Evolutionary conservation across 768 basidiomycete species (phyloP), one percentile per base, ranked within the genome.

Genomic region (Rhizopogon vesiculosus): DNA sequence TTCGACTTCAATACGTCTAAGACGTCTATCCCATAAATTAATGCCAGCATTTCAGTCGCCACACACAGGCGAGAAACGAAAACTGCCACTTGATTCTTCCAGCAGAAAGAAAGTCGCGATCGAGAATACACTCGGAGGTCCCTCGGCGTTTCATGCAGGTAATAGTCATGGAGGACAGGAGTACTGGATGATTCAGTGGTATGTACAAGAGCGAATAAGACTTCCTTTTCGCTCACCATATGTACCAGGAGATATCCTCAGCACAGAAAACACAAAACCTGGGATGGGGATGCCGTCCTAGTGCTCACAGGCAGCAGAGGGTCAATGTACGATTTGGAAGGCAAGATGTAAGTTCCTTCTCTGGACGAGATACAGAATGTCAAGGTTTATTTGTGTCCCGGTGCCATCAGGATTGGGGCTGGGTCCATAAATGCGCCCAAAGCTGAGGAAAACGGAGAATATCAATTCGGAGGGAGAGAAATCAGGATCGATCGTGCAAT

Each of bases 111-210:
- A 61, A 52, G 51, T 56, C 25, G 69, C 70, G 4, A 50, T 72
- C 7, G 66, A 70, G 12, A 54, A 59, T 46, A 55, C 59, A 13
- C 28, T 22, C 42, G 57, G 59, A 41, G 52, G 42, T 28, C 43
- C 43, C 8, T 35, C 57, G 22, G 44, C 40, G 16, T 58, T 55
- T 16, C 39, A 54, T 51, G 55, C 58, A 46, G 54, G 60, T 18
- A 62, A 63, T 33, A 29, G 40, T 50, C 44, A 45, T 19, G 62
- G 51, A 41, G 54, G 50, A 22, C 75, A 77, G 50, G 73, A 72
- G 54, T 82, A 82, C 59, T 92, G 89, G 89, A 86, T 88, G 79
- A 82, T 89, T 38, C 87, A 89, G 70, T 91, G 90, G 89, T 86
- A 67, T 42, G 68, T 59, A 43, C 18, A 29, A 1, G 38, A 22